Evolutionary conservation across 1,284 basidiomycete genomes (phyloP).

Genomic region (Sanghuangporus sanghuang): DNA sequence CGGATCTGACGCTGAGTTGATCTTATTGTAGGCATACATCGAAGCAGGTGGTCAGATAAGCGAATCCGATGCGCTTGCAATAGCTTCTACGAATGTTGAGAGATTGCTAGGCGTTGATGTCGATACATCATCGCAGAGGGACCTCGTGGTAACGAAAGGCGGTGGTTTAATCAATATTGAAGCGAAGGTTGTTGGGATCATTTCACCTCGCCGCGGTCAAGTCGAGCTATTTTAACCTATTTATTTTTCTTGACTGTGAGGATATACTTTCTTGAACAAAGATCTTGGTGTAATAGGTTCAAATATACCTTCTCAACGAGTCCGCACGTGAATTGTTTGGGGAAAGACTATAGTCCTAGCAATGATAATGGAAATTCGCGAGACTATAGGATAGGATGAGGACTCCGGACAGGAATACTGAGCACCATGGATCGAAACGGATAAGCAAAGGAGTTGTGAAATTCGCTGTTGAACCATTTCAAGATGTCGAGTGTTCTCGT

Average conservation of each 20-base stretch:
- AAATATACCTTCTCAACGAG: background rate
- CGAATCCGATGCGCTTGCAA: slow-evolving; percentile 33
- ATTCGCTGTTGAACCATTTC: too few species aligned
- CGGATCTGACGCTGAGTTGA: background rate
- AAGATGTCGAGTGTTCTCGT: too few species aligned
- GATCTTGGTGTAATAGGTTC: too few species aligned
- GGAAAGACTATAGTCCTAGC: too few species aligned
- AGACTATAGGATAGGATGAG: background rate
- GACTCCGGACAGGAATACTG: background rate
- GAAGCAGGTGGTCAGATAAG: slow-evolving; percentile 26
- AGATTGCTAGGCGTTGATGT: slow-evolving; percentile 35
- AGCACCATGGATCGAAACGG: background rate
- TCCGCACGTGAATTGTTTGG: too few species aligned
- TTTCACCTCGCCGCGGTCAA: slow-evolving; percentile 29
- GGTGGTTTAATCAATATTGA: slow-evolving; percentile 36
- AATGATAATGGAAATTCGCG: too few species aligned
- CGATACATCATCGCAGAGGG: slow-evolving; percentile 23
- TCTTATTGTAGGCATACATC: slow-evolving; percentile 8
- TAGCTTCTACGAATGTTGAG: slow-evolving; percentile 38
- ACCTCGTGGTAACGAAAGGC: slow-evolving; percentile 50
- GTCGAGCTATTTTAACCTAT: slow-evolving; percentile 22
- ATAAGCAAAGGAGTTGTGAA: too few species aligned
- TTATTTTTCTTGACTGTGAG: background rate
- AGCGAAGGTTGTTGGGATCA: slow-evolving; percentile 44
- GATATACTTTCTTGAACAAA: background rate